A percentile compares a stretch with the other conserved stretches of the same genome.
Evolutionary conservation across 2,329 filamentous ascomycete species (phyloP).

Genomic region (Aspergillus oerlinghausenensis): DNA sequence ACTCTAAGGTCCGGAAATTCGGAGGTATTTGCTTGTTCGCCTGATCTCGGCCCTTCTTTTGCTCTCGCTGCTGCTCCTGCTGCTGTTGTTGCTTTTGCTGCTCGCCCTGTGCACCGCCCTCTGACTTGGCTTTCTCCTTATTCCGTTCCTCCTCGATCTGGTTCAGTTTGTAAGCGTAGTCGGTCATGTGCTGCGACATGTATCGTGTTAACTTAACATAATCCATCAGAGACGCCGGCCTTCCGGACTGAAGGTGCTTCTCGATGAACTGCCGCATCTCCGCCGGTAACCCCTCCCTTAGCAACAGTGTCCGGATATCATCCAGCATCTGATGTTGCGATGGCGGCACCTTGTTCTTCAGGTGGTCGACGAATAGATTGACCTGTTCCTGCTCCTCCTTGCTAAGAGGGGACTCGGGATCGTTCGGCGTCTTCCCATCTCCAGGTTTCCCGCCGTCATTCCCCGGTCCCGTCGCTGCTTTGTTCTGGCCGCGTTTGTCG

Average conservation of each 20-base stretch:
- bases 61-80: conserved; percentile 18
- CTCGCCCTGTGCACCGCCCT: conserved; percentile 23
- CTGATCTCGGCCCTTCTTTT: conserved; percentile 24
- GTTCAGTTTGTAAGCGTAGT: conserved; percentile 35
- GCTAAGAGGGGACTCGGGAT: conserved; percentile 45
- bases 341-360: conserved; percentile 57
- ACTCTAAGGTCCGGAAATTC: conserved; percentile 38
- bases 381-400: conserved; percentile 56
- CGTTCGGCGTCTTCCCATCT: conserved; percentile 31
- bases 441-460: conserved; percentile 42
- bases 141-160: conserved; percentile 24
- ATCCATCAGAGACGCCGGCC: conserved; percentile 48
- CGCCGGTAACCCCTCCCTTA: conserved; percentile 63
- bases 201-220: conserved; percentile 59
- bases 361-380: conserved; percentile 51
- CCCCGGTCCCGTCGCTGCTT: conserved; percentile 33
- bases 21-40: conserved; percentile 20
- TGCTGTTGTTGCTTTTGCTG: conserved; percentile 14
- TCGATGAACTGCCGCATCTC: conserved; percentile 64
- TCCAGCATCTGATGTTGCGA: conserved; percentile 58
- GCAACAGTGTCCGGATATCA: conserved; percentile 58
- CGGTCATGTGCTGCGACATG: conserved; percentile 52
- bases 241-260: conserved; percentile 44
- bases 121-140: conserved; percentile 17
- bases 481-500: conserved; percentile 30